A percentile compares a stretch with the other conserved stretches of the same genome.
These are phyloP conservation scores for Paecilomyces dactylethromorphus DNA, from an alignment of 2,329 filamentous ascomycete genomes.

Conservation along the genomic window DNA sequence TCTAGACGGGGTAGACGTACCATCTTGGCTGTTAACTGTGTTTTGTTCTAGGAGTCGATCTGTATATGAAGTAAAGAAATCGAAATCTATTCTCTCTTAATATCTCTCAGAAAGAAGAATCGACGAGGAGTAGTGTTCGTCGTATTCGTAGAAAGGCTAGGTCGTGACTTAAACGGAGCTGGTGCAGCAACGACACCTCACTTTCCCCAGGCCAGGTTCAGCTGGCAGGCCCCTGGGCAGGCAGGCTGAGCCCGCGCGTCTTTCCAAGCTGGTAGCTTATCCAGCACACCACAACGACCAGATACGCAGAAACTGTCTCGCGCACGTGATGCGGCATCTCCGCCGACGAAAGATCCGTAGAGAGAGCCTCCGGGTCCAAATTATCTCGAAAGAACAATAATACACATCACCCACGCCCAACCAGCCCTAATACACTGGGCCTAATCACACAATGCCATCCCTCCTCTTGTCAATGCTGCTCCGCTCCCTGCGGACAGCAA, in stretches of 20 bases:
- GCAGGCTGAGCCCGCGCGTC: conserved; percentile 20
- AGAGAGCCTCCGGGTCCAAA: neutral
- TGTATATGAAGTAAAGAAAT: conserved; percentile 1
- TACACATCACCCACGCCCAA: neutral
- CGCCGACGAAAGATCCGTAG: conserved; percentile 1
- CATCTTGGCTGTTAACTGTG: conserved; percentile 17
- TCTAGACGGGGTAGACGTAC: conserved; percentile 15
- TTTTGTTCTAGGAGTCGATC: neutral
- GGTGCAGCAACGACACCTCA: neutral
- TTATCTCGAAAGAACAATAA: neutral
- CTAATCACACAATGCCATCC: conserved; percentile 25
- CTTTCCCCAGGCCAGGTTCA: conserved; percentile 5
- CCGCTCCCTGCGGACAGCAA: conserved; percentile 22
- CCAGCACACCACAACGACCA: conserved; percentile 18
- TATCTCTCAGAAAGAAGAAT: neutral
- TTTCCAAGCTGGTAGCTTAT: conserved; percentile 21
- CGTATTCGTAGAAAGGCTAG: neutral
- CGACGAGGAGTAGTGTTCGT: neutral
- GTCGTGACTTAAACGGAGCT: neutral
- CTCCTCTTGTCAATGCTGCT: conserved; percentile 27
- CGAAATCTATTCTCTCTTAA: neutral
- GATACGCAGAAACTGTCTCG: conserved; percentile 16
- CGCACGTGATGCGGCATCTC: conserved; percentile 12
- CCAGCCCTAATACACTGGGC: conserved; percentile 3
- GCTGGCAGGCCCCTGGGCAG: too few relatives aligned